phyloP scores from a whole-genome alignment of 2,329 filamentous ascomycete species.

The Dactylellina cionopaga region DNA sequence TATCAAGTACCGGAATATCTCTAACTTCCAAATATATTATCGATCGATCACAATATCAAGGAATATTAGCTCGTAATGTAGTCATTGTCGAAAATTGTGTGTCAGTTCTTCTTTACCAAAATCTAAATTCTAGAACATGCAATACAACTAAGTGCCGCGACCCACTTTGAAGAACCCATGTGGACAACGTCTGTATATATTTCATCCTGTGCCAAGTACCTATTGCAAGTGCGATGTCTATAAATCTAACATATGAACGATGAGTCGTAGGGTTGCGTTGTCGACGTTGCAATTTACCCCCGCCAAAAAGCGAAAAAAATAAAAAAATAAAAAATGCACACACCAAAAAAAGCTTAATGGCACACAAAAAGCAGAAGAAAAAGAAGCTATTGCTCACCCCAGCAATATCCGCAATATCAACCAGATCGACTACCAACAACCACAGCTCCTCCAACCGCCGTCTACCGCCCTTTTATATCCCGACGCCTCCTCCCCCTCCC shows the following conservation, averaged over 20 bases:
- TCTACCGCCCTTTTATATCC: background rate
- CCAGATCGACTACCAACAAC: background rate
- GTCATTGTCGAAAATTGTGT: too few species aligned
- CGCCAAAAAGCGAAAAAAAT: conserved; percentile 30
- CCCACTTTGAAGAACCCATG: too few species aligned
- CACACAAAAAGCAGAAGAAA: conserved; percentile 20
- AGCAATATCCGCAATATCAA: conserved; percentile 26
- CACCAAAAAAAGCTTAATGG: conserved; percentile 49
- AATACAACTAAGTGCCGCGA: too few species aligned
- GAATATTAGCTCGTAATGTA: too few species aligned
- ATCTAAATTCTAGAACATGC: too few species aligned
- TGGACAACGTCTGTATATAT: too few species aligned
- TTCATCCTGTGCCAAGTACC: too few species aligned
- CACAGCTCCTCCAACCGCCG: conserved; percentile 42
- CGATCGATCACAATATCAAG: too few species aligned
- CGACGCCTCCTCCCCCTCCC: background rate
- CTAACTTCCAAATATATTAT: too few species aligned
- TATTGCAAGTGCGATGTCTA: too few species aligned
- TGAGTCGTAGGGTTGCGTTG: conserved; percentile 33
- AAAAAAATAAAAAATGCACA: conserved; percentile 38
- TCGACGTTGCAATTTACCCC: conserved; percentile 42
- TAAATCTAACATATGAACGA: background rate
- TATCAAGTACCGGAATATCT: too few species aligned
- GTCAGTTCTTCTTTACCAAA: too few species aligned
- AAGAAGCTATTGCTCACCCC: conserved; percentile 40